Conservation (phyloP, 352 stramenopile species). For the Phytopythium delawarense region DNA sequence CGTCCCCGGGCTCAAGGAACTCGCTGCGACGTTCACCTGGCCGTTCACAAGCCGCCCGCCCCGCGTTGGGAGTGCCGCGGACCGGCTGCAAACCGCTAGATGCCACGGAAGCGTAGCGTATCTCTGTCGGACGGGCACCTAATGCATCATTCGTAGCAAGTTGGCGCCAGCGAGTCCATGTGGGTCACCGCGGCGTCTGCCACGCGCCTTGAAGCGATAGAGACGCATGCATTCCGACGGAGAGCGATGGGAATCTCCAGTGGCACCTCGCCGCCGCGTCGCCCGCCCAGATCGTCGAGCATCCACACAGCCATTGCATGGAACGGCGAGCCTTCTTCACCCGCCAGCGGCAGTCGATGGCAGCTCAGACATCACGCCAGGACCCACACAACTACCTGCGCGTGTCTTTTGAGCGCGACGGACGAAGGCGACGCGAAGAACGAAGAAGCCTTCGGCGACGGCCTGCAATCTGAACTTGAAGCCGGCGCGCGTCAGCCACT, state of each 20-base stretch:
- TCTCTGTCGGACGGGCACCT: not conserved
- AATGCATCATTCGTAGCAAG: not conserved
- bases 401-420: not conserved
- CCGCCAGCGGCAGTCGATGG: no score
- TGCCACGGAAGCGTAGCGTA: not conserved
- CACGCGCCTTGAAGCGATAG: not conserved
- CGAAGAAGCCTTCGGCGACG: no score
- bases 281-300: not conserved
- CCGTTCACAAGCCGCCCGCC: not conserved
- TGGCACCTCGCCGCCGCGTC: not conserved
- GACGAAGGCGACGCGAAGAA: not conserved
- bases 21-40: not conserved
- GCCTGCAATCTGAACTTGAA: not conserved
- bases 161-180: not conserved
- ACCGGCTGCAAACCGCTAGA: no score
- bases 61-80: not conserved
- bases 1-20: not conserved
- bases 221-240: not conserved
- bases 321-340: no score
- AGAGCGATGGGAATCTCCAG: not conserved
- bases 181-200: not conserved
- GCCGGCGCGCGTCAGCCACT: not conserved
- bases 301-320: no score
- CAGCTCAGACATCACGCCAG: no score
- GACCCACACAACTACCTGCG: no score